These are phyloP conservation scores for Halophytophthora batemanensis DNA, from an alignment of 352 stramenopile genomes.

Conservation along the genomic window DNA sequence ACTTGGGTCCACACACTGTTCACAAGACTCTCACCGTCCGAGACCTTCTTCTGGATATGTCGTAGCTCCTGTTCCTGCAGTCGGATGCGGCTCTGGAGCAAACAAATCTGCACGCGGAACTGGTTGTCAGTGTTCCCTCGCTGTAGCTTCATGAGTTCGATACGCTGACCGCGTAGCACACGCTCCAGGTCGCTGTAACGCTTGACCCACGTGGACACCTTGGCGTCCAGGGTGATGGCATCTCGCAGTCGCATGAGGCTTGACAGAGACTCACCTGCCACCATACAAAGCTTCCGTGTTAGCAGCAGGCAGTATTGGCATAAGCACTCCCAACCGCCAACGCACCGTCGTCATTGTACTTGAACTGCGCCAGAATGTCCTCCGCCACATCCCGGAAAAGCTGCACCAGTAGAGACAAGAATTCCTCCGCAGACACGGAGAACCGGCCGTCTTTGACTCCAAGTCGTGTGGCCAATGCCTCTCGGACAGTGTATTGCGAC, in stretches of 20 bases:
- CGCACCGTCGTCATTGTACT: slow-evolving; percentile 81
- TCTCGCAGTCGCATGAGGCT: slow-evolving; percentile 65
- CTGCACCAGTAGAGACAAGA: slow-evolving; percentile 45
- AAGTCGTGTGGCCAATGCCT: slow-evolving; percentile 16
- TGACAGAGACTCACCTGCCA: slow-evolving; percentile 60
- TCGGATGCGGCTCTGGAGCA: slow-evolving; percentile 56
- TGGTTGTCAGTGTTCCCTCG: slow-evolving; percentile 43
- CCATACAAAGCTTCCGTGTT: slow-evolving; percentile 1
- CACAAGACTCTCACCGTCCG: slow-evolving; percentile 39
- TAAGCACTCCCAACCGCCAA: not conserved
- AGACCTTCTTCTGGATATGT: slow-evolving; percentile 56
- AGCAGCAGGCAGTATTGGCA: not conserved
- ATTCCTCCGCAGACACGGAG: slow-evolving; percentile 29
- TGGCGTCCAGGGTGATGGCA: slow-evolving; percentile 59
- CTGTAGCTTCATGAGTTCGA: slow-evolving; percentile 63
- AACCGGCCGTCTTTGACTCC: slow-evolving; percentile 18
- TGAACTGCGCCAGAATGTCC: slow-evolving; percentile 77
- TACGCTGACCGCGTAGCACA: slow-evolving; percentile 47
- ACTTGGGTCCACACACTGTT: slow-evolving; percentile 64
- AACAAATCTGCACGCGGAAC: slow-evolving; percentile 48
- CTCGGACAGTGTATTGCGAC: slow-evolving; percentile 36
- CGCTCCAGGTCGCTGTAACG: slow-evolving; percentile 50
- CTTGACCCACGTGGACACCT: slow-evolving; percentile 42
- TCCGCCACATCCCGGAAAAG: slow-evolving; percentile 53
- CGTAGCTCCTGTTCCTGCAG: slow-evolving; percentile 61